phyloP scores from a whole-genome alignment of 139 green algal genomes.

The Haematococcus sp. region DNA sequence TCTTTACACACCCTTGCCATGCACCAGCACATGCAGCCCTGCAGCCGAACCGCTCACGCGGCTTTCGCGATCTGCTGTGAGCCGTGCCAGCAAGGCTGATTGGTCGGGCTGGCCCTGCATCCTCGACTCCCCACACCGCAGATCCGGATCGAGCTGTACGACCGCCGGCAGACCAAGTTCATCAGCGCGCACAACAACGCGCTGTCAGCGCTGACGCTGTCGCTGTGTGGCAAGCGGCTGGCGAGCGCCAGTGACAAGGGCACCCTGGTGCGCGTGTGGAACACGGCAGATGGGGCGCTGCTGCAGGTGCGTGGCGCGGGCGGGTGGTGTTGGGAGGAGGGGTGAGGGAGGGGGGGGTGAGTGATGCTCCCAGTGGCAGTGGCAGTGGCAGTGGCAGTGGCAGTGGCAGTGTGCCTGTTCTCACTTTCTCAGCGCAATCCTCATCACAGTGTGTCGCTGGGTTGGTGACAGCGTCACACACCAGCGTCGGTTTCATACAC shows the following conservation, averaged over 20 bases:
- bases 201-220: constrained; percentile 70
- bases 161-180: constrained; percentile 85
- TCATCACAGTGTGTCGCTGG: too few relatives aligned
- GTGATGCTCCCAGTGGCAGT: neutral
- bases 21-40: neutral
- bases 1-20: too few relatives aligned
- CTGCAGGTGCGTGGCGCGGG: constrained; percentile 55
- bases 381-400: neutral
- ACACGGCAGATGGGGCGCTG: constrained; percentile 76
- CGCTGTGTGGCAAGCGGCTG: constrained; percentile 79
- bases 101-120: too few relatives aligned
- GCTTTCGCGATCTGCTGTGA: too few relatives aligned
- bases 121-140: too few relatives aligned
- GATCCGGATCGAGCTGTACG: constrained; percentile 94
- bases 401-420: neutral
- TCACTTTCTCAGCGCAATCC: too few relatives aligned
- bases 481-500: too few relatives aligned
- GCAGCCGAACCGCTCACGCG: too few relatives aligned
- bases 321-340: neutral
- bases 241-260: constrained; percentile 89
- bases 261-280: constrained; percentile 89
- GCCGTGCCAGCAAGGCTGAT: too few relatives aligned
- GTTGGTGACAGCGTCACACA: too few relatives aligned
- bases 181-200: constrained; percentile 84
- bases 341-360: neutral